Conservation (phyloP, 2,329 filamentous ascomycete species). For the Dactylellina cionopaga region DNA sequence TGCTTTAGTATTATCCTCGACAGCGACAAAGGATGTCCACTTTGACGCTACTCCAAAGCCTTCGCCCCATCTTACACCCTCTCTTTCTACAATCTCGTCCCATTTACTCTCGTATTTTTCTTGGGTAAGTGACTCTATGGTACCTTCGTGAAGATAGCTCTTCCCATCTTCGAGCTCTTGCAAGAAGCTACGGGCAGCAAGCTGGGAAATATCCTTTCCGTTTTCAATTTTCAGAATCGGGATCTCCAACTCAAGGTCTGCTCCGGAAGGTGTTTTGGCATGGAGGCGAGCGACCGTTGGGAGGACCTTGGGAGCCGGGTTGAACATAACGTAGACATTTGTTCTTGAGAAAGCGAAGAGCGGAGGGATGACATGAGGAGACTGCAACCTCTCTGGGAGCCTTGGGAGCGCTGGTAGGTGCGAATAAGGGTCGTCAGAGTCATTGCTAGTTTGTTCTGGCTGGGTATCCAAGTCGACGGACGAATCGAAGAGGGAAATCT, state of each 20-base stretch:
- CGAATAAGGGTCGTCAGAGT: conserved; percentile 29
- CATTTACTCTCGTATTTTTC: conserved; percentile 66
- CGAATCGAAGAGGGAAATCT: conserved; percentile 71
- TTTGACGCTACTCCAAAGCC: conserved; percentile 74
- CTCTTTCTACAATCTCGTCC: conserved; percentile 70
- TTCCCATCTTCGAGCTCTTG: conserved; percentile 76
- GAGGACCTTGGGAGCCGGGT: conserved; percentile 67
- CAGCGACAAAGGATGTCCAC: conserved; percentile 78
- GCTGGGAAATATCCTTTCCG: conserved; percentile 64
- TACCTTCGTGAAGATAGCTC: conserved; percentile 71
- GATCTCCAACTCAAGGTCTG: conserved; percentile 71
- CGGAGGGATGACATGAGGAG: conserved; percentile 71
- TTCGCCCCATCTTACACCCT: conserved; percentile 73
- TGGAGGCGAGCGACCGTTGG: conserved; percentile 69
- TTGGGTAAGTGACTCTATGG: conserved; percentile 63
- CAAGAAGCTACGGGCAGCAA: conserved; percentile 74
- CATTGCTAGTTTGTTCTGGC: conserved; percentile 51
- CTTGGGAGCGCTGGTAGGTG: conserved; percentile 63
- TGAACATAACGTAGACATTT: conserved; percentile 73
- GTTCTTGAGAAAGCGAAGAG: conserved; percentile 75
- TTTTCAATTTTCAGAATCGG: conserved; percentile 64
- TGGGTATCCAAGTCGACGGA: conserved; percentile 63
- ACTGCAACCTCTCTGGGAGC: conserved; percentile 70
- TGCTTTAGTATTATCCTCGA: conserved; percentile 64
- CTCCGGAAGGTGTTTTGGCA: conserved; percentile 59